Conservation (phyloP, 139 green algal species). For the Medakamo hakoo region DNA sequence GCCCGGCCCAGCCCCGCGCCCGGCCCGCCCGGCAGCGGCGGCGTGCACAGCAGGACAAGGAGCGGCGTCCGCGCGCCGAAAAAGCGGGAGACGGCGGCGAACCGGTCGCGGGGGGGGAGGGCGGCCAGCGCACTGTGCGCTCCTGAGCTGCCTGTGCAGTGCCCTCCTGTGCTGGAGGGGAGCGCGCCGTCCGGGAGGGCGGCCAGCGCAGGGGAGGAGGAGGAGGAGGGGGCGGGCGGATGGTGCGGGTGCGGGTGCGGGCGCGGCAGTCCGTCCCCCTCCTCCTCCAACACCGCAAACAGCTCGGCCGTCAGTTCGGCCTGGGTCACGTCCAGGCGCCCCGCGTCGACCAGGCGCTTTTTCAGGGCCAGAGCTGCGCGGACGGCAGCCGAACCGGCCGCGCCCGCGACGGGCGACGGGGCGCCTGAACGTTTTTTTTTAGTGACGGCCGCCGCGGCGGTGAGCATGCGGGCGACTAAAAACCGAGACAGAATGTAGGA, state of each 20-base stretch:
- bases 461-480: conserved; percentile 77
- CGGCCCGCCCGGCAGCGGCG: too few species aligned
- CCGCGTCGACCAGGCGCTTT: conserved; percentile 80
- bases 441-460: conserved; percentile 45
- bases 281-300: neutral
- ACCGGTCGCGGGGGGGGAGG: neutral
- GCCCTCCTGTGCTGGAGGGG: too few species aligned
- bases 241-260: too few species aligned
- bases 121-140: too few species aligned
- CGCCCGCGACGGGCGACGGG: neutral
- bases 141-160: too few species aligned
- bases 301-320: neutral
- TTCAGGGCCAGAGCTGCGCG: conserved; percentile 66
- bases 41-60: neutral
- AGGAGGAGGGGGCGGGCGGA: too few species aligned
- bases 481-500: conserved; percentile 90
- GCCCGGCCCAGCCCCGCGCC: neutral
- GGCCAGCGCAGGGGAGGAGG: too few species aligned
- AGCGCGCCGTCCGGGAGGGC: too few species aligned
- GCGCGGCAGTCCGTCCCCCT: too few species aligned
- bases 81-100: neutral
- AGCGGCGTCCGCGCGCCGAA: neutral
- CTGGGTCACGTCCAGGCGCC: conserved; percentile 45
- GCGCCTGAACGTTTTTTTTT: neutral
- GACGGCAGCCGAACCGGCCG: too few species aligned